Evolutionary conservation across 2,329 filamentous ascomycete species (phyloP).

Genomic region (Fusarium buxicola): DNA sequence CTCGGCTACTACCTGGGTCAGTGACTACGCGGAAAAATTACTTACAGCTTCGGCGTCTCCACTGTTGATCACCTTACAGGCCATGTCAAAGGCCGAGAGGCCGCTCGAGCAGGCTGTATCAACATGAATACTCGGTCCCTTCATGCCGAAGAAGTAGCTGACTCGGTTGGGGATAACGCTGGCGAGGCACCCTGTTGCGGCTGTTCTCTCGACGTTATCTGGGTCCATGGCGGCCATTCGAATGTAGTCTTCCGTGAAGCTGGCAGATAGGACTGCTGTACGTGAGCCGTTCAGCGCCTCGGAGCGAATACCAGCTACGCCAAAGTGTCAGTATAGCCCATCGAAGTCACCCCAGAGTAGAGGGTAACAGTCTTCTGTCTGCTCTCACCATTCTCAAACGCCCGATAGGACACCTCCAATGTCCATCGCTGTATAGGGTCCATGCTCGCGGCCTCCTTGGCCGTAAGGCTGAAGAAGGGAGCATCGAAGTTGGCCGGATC

Average conservation of each 20-base stretch:
- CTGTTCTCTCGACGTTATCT: conserved; percentile 49
- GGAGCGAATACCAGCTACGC: conserved; percentile 47
- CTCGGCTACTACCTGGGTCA: not conserved
- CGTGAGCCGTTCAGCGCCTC: conserved; percentile 45
- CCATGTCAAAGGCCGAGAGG: conserved; percentile 32
- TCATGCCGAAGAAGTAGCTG: conserved; percentile 52
- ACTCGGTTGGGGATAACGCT: conserved; percentile 54
- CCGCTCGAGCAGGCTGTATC: conserved; percentile 38
- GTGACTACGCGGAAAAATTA: too few relatives aligned
- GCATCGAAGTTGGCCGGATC: conserved; percentile 53
- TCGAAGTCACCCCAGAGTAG: not conserved
- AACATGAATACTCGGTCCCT: conserved; percentile 31
- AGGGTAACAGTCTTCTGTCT: not conserved
- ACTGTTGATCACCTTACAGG: conserved; percentile 54
- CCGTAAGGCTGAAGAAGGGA: conserved; percentile 50
- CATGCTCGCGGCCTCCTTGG: conserved; percentile 37
- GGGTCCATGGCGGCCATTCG: conserved; percentile 49
- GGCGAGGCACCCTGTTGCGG: conserved; percentile 38
- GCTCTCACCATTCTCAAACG: conserved; percentile 48
- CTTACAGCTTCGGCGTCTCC: conserved; percentile 50
- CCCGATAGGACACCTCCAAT: conserved; percentile 50
- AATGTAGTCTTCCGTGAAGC: conserved; percentile 53
- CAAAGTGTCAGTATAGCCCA: not conserved
- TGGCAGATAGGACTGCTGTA: conserved; percentile 53
- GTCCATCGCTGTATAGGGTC: conserved; percentile 53